phyloP scores from a whole-genome alignment of 805 yeast species.

The Tetrapisispora arboricola region DNA sequence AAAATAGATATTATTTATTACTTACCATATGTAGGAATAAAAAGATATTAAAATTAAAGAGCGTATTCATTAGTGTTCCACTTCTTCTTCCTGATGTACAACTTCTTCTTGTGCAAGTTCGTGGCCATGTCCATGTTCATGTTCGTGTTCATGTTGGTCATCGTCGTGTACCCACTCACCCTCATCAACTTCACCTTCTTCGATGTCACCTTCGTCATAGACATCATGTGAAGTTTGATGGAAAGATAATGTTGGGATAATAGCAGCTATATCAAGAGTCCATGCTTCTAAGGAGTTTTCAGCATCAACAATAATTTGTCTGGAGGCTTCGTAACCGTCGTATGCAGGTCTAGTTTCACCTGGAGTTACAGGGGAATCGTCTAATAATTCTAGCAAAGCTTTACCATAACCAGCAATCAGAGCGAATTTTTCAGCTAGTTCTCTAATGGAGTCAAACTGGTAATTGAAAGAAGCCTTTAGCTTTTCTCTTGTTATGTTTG shows the following conservation, averaged over 20 bases:
- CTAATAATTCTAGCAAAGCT: conserved; percentile 89
- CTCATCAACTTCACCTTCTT: conserved; percentile 15
- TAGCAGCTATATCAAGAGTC: conserved; percentile 93
- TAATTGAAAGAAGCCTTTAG: conserved; percentile 94
- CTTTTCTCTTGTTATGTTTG: conserved; percentile 96
- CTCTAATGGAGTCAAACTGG: conserved; percentile 92
- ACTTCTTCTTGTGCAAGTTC: conserved; percentile 1
- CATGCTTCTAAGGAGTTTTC: conserved; percentile 92
- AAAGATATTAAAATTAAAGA: background rate
- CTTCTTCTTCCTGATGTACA: conserved; percentile 3
- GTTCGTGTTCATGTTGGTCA: conserved; percentile 5
- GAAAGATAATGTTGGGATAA: conserved; percentile 85
- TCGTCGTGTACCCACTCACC: conserved; percentile 6
- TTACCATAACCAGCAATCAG: conserved; percentile 98
- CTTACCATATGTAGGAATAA: background rate
- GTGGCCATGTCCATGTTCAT: no score
- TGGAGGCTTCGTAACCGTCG: conserved; percentile 96
- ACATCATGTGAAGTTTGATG: conserved; percentile 63
- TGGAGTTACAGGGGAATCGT: conserved; percentile 95
- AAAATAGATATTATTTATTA: background rate
- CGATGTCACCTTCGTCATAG: conserved; percentile 41
- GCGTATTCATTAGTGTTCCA: background rate
- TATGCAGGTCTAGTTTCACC: conserved; percentile 98
- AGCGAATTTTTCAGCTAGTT: conserved; percentile 91
- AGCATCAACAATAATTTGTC: conserved; percentile 94